Evolutionary conservation across 2,329 filamentous ascomycete genomes (phyloP).

Genomic region (Lasiodiplodia hormozganensis): DNA sequence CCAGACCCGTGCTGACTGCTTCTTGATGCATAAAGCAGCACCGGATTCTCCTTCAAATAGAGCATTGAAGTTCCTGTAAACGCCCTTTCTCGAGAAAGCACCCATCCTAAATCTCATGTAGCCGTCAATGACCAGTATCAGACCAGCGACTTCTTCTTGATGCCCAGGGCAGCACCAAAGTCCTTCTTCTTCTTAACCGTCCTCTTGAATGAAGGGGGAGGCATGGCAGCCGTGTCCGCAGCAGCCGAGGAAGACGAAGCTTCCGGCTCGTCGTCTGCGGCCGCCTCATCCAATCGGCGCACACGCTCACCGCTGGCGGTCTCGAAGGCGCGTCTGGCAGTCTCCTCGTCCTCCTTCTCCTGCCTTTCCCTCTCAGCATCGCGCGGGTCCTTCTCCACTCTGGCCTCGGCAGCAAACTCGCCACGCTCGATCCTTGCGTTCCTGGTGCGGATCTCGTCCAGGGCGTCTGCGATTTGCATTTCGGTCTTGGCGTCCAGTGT

Average conservation of each 20-base stretch:
- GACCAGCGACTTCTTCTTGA: slow-evolving; percentile 74
- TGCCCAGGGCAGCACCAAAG: slow-evolving; percentile 74
- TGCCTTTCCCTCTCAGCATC: slow-evolving; percentile 67
- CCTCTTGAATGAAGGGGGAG: slow-evolving; percentile 74
- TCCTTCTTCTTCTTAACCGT: slow-evolving; percentile 89
- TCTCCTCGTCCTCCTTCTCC: slow-evolving; percentile 84
- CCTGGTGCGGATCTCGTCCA: slow-evolving; percentile 91
- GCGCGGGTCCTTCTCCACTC: slow-evolving; percentile 58
- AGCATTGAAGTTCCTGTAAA: neutral
- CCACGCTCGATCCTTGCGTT: slow-evolving; percentile 87
- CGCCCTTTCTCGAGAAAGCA: neutral
- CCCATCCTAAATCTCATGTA: neutral
- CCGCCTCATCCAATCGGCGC: slow-evolving; percentile 33
- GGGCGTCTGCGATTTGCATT: slow-evolving; percentile 94
- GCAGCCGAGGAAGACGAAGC: slow-evolving; percentile 35
- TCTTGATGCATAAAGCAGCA: too few species aligned
- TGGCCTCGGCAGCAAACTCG: slow-evolving; percentile 67
- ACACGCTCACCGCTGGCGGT: slow-evolving; percentile 31
- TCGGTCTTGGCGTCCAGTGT: slow-evolving; percentile 91
- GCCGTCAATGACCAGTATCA: neutral
- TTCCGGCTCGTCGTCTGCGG: slow-evolving; percentile 44
- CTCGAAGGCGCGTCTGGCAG: slow-evolving; percentile 78
- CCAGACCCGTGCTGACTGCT: too few species aligned
- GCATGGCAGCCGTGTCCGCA: slow-evolving; percentile 39
- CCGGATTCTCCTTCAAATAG: too few species aligned